Evolutionary conservation across 345 rosid species (phyloP), one percentile per base, ranked within the genome.

Genomic region (Laguncularia racemosa): DNA sequence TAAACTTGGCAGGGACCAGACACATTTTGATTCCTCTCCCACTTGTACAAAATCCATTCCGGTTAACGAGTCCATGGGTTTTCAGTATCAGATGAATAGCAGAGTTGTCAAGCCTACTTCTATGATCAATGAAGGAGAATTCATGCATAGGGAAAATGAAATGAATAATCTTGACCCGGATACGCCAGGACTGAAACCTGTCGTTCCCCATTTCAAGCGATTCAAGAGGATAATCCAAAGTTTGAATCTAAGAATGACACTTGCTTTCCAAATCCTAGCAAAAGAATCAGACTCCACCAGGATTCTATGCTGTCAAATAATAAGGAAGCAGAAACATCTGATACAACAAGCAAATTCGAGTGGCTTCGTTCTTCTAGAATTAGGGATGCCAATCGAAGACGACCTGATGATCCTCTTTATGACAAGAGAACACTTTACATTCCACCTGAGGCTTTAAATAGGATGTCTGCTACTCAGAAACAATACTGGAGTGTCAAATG

Each of bases 391-490:
- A 86, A 76, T 56, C 72, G 91, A 68, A 89, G 96, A 71, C 75
- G 86, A 50, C 93, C 96, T 55, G 66, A 59, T 48, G 87, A 92
- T 77, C 84, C 95, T 40, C 89, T 86, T 65, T 89, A 76, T 44
- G 86, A 92, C 62, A 84, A 71, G 66, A 80, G 72, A 74, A 82
- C 96, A n/a, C 82, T 89, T 58, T 81, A 78, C 62, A 80, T 92
- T 67, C 91, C 95, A 50, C 69, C 85, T 13, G 95, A 86, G 62
- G 80, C 69, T 50, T 75, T 84, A 53, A 78, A 76, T 66, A 92
- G 80, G 66, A 81, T 92, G 96, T 78, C 98, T 46, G 95, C 96
- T 1, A 84, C 95, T 51, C 98, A 86, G 60, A 89, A 83, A 70
- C 98, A 92, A 63, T 89, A 92, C 59, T 89, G 98, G 98, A 78